A percentile compares a stretch with the other conserved stretches of the same genome.
Evolutionary conservation across 2,329 filamentous ascomycete species (phyloP).

Genomic region (Fonsecaea multimorphosa): DNA sequence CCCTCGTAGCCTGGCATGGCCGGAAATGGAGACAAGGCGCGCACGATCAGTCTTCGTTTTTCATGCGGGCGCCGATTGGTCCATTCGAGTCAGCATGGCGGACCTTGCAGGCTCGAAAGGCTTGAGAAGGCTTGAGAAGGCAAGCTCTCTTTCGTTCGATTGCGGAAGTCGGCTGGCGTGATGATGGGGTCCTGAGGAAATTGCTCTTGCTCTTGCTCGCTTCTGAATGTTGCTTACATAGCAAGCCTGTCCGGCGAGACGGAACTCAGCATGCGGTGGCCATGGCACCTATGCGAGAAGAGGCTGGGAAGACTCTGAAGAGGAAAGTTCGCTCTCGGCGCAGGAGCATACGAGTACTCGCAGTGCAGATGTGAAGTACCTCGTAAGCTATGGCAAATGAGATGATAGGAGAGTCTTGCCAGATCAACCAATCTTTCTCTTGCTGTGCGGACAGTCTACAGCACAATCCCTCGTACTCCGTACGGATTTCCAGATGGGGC

Average conservation of each 20-base stretch:
- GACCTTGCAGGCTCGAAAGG: neutral
- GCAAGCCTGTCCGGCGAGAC: constrained; percentile 5
- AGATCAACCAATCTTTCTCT: neutral
- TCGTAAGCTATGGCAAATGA: neutral
- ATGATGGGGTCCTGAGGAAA: neutral
- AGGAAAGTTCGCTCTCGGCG: neutral
- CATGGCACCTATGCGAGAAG: neutral
- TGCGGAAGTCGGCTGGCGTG: constrained; percentile 6
- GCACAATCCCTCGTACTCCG: too few species aligned
- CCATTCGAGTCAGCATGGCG: constrained; percentile 1
- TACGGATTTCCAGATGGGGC: constrained; percentile 15
- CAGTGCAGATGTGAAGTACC: neutral
- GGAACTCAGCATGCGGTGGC: neutral
- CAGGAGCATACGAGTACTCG: neutral
- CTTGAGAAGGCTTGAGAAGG: neutral
- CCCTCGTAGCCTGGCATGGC: neutral
- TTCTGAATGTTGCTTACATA: constrained; percentile 11
- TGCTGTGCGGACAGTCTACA: neutral
- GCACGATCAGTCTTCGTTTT: constrained; percentile 12
- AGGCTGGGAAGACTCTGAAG: neutral
- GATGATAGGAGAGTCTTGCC: neutral
- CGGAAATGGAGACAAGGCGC: constrained; percentile 10
- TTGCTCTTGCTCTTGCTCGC: neutral
- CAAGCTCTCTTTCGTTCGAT: constrained; percentile 8
- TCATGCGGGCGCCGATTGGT: constrained; percentile 17